phyloP scores from a whole-genome alignment of 2,329 filamentous ascomycete species.

The Ascocoryne sarcoides region DNA sequence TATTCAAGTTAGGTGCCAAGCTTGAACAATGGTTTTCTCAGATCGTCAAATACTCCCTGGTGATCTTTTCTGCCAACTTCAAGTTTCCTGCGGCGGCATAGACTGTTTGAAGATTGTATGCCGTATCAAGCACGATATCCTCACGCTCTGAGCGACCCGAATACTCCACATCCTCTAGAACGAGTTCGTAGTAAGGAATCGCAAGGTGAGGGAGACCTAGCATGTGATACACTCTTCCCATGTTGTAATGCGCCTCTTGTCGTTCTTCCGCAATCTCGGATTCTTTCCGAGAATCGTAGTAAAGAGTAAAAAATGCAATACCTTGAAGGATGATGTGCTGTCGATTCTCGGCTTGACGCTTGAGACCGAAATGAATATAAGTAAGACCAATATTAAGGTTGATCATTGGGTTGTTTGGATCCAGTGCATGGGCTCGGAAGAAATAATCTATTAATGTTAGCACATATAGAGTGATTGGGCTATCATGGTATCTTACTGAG shows the following conservation, averaged over 20 bases:
- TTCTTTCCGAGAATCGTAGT: conserved; percentile 51
- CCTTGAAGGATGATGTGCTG: conserved; percentile 84
- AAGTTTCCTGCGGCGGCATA: conserved; percentile 57
- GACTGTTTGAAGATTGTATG: conserved; percentile 64
- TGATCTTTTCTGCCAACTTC: conserved; percentile 49
- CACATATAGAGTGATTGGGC: background rate
- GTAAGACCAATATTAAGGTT: conserved; percentile 73
- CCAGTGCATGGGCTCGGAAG: conserved; percentile 64
- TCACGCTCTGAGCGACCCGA: conserved; percentile 29
- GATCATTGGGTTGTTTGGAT: conserved; percentile 68
- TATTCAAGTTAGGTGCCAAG: no score
- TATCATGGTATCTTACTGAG: conserved; percentile 45
- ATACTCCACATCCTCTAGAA: conserved; percentile 32
- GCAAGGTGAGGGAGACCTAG: conserved; percentile 67
- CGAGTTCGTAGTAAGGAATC: conserved; percentile 56
- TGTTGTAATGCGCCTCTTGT: conserved; percentile 77
- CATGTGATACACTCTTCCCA: conserved; percentile 67
- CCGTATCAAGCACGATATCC: conserved; percentile 60
- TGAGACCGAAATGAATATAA: conserved; percentile 83
- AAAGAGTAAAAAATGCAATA: conserved; percentile 68
- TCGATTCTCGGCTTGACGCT: conserved; percentile 81
- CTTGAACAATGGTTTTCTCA: no score
- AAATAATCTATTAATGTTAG: conserved; percentile 59
- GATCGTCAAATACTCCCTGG: conserved; percentile 45
- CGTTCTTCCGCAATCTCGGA: conserved; percentile 34